phyloP scores from a whole-genome alignment of 2,329 filamentous ascomycete species.

The Xylariaceae sp. region DNA sequence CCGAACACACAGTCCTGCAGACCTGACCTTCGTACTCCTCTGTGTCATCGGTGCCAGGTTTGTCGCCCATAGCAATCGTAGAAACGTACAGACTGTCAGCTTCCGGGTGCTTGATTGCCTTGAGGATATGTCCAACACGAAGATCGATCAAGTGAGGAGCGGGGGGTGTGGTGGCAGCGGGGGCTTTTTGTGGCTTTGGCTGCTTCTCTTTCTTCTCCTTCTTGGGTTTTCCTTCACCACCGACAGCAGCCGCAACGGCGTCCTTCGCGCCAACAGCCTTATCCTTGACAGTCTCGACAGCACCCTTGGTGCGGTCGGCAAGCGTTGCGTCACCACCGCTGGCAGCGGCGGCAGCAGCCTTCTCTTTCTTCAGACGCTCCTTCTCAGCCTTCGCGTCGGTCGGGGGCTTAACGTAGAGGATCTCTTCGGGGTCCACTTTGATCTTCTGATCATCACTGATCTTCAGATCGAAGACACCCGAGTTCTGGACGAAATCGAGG shows the following conservation, averaged over 20 bases:
- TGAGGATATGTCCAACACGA: conserved; percentile 93
- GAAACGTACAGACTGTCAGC: conserved; percentile 94
- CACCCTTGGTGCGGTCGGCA: conserved; percentile 58
- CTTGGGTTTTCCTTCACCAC: conserved; percentile 46
- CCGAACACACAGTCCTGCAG: conserved; percentile 93
- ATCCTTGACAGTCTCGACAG: conserved; percentile 51
- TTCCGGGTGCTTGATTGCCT: conserved; percentile 92
- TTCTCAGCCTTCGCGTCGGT: conserved; percentile 93
- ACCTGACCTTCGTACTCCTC: conserved; percentile 86
- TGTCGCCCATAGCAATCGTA: conserved; percentile 91
- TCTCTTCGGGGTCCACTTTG: conserved; percentile 70
- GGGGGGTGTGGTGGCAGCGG: conserved; percentile 65
- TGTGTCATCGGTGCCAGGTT: conserved; percentile 81
- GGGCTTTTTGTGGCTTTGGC: conserved; percentile 66
- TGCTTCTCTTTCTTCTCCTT: conserved; percentile 92
- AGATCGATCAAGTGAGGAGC: conserved; percentile 89
- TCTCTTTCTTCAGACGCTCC: conserved; percentile 94
- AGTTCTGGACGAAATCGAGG: conserved; percentile 93
- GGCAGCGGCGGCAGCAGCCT: conserved; percentile 63
- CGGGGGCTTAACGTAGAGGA: conserved; percentile 83
- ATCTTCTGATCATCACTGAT: conserved; percentile 72
- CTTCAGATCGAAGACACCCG: conserved; percentile 64
- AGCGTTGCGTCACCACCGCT: conserved; percentile 46
- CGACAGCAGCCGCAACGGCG: conserved; percentile 45
- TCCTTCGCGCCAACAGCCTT: conserved; percentile 47